phyloP scores from a whole-genome alignment of 176 grass and related monocot species.

The Tillandsia fasciculata region DNA sequence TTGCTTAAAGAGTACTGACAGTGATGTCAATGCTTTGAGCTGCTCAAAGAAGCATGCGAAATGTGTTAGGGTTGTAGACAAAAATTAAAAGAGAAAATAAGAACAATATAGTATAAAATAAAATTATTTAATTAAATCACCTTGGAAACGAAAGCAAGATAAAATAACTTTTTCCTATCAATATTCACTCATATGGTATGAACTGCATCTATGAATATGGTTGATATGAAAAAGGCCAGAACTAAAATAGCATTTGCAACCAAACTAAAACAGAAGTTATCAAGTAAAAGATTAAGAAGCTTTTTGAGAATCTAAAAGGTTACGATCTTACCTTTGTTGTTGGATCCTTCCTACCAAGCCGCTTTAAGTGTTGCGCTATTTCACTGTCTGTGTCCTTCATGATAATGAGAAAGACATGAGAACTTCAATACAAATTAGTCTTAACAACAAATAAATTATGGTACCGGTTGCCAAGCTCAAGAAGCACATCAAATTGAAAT shows the following conservation, averaged over 20 bases:
- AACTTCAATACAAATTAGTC: conserved; percentile 3
- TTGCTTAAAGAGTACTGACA: conserved; percentile 53
- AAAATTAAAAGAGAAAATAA: not conserved
- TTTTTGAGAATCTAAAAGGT: not conserved
- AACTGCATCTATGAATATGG: not conserved
- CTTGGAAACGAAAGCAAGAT: no score
- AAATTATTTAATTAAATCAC: not conserved
- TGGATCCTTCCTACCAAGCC: conserved; percentile 83
- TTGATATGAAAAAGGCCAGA: not conserved
- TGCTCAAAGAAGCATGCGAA: conserved; percentile 12
- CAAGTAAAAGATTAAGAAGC: not conserved
- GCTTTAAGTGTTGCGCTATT: conserved; percentile 71
- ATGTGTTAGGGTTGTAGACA: not conserved
- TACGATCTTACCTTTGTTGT: conserved; percentile 68
- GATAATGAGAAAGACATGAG: conserved; percentile 3
- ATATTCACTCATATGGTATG: not conserved
- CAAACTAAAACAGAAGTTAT: not conserved
- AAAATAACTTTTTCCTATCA: no score
- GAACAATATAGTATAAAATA: not conserved
- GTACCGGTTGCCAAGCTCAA: not conserved
- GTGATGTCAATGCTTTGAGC: conserved; percentile 73
- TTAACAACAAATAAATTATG: conserved; percentile 4
- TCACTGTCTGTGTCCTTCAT: conserved; percentile 70
- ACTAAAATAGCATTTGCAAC: not conserved
- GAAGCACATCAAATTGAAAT: not conserved